Evolutionary conservation across 148 eudicot genomes (phyloP).

Genomic region (Camellia sinensis): DNA sequence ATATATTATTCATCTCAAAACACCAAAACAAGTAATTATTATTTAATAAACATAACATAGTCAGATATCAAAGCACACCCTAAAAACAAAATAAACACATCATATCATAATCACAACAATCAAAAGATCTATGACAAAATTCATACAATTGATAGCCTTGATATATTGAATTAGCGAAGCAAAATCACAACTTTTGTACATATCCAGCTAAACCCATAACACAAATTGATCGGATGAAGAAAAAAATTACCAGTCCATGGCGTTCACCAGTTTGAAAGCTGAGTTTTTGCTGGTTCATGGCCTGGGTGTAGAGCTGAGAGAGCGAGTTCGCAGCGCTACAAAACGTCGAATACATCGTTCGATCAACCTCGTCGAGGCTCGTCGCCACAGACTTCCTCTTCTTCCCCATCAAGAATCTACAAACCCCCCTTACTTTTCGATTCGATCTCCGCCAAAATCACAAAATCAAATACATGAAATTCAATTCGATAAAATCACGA

Average conservation of each 20-base stretch:
- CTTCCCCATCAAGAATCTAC: constrained; percentile 53
- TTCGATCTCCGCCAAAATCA: constrained; percentile 8
- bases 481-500: too few relatives aligned
- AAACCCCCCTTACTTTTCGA: constrained; percentile 6
- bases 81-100: not conserved
- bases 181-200: not conserved
- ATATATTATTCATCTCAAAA: not conserved
- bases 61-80: not conserved
- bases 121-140: not conserved
- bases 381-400: constrained; percentile 76
- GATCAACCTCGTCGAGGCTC: constrained; percentile 88
- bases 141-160: not conserved
- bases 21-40: not conserved
- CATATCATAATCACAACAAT: not conserved
- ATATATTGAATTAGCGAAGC: not conserved
- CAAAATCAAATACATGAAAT: not conserved
- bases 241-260: constrained; percentile 43
- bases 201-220: not conserved
- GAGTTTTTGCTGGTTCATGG: constrained; percentile 69
- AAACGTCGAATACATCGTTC: constrained; percentile 76
- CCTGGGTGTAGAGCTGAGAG: constrained; percentile 84
- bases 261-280: constrained; percentile 79
- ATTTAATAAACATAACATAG: not conserved
- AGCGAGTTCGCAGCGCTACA: constrained; percentile 74
- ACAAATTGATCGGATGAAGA: not conserved